phyloP scores from a whole-genome alignment of 176 grass and related monocot genomes.

The Oryza punctata region DNA sequence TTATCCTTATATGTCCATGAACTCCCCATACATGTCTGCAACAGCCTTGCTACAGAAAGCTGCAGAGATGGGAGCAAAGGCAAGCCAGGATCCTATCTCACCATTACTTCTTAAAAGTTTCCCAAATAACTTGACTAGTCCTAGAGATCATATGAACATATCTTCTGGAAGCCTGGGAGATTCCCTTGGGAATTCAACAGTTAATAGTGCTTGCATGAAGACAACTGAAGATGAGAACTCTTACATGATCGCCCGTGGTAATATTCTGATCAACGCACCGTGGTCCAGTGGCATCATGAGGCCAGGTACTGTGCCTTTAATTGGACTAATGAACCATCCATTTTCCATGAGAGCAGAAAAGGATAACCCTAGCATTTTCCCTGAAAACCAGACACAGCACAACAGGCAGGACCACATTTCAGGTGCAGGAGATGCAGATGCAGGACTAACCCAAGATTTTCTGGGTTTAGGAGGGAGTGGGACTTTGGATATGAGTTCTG shows the following conservation, averaged over 20 bases:
- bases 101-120: slow-evolving; percentile 62
- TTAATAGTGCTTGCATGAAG: slow-evolving; percentile 45
- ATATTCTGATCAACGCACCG: slow-evolving; percentile 45
- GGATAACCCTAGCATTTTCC: slow-evolving; percentile 30
- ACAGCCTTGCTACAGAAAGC: slow-evolving; percentile 76
- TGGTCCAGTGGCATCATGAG: slow-evolving; percentile 40
- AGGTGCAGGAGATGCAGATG: slow-evolving; percentile 48
- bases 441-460: slow-evolving; percentile 57
- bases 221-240: slow-evolving; percentile 28
- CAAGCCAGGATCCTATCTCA: slow-evolving; percentile 65
- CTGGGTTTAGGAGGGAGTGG: slow-evolving; percentile 48
- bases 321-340: slow-evolving; percentile 45
- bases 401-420: slow-evolving; percentile 42
- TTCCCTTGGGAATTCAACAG: slow-evolving; percentile 43
- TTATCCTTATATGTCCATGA: slow-evolving; percentile 55
- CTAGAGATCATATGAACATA: slow-evolving; percentile 50
- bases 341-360: slow-evolving; percentile 51
- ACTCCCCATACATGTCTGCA: slow-evolving; percentile 63
- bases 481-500: slow-evolving; percentile 49
- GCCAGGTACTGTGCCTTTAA: slow-evolving; percentile 37
- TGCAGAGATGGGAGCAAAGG: slow-evolving; percentile 61
- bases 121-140: slow-evolving; percentile 38
- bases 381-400: slow-evolving; percentile 38
- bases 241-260: slow-evolving; percentile 33
- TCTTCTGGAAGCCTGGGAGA: slow-evolving; percentile 48